These are phyloP conservation scores for Fusarium multiceps DNA, from an alignment of 2,329 filamentous ascomycete genomes.

Conservation along the genomic window DNA sequence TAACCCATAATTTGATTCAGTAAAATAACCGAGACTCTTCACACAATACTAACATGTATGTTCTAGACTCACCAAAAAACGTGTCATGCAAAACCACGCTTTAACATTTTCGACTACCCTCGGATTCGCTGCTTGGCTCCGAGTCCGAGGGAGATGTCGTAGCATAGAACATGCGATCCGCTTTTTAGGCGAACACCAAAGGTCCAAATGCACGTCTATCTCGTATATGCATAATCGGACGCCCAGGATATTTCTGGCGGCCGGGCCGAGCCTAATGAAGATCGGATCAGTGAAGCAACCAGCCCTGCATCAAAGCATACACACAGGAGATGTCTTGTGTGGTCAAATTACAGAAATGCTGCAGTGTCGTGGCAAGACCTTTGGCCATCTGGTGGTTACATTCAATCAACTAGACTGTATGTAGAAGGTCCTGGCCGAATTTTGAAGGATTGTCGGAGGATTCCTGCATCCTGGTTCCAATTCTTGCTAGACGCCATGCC, in stretches of 20 bases:
- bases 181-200: background rate
- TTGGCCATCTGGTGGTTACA: background rate
- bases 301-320: background rate
- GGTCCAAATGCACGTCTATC: background rate
- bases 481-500: background rate
- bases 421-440: background rate
- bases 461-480: background rate
- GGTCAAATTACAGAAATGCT: background rate
- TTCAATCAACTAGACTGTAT: background rate
- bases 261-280: background rate
- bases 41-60: background rate
- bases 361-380: background rate
- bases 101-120: background rate
- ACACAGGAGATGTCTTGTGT: background rate
- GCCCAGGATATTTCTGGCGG: background rate
- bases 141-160: background rate
- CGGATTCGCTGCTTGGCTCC: background rate
- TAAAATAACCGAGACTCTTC: background rate
- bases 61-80: background rate
- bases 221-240: background rate
- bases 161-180: background rate
- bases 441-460: background rate
- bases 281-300: background rate
- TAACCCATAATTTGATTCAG: background rate
- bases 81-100: background rate